Percentiles rank a stretch among this genome's conserved stretches.
These are phyloP conservation scores for Pichia sp. DNA, from an alignment of 1,139 yeast genomes.

Conservation along the genomic window DNA sequence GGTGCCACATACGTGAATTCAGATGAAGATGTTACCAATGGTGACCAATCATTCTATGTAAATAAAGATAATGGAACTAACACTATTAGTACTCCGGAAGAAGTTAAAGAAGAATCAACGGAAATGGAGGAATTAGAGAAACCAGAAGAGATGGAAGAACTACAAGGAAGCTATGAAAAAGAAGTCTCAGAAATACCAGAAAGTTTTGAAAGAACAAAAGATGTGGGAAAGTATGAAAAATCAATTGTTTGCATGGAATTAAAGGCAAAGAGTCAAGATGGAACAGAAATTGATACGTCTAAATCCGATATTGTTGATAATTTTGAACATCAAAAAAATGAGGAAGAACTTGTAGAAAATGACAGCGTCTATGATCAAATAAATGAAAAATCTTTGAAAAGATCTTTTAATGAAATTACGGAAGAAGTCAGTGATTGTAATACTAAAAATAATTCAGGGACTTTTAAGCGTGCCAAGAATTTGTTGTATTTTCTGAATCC, in stretches of 20 bases:
- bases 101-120: background rate
- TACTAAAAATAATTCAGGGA: background rate
- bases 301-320: too few relatives aligned
- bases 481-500: background rate
- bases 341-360: background rate
- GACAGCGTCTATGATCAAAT: background rate
- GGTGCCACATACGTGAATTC: constrained; percentile 8
- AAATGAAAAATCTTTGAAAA: background rate
- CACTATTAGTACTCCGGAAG: background rate
- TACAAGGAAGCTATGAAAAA: too few relatives aligned
- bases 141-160: background rate
- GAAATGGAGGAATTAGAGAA: background rate
- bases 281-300: too few relatives aligned
- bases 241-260: background rate
- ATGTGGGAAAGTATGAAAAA: background rate
- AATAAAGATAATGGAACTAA: constrained; percentile 13
- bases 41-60: constrained; percentile 14
- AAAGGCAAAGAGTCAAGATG: background rate
- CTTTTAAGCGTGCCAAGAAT: background rate
- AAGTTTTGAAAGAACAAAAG: background rate
- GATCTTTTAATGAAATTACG: background rate
- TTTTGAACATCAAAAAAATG: background rate
- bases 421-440: background rate
- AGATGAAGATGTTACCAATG: constrained; percentile 3
- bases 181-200: background rate